A percentile compares a stretch with the other conserved stretches of the same genome.
Conservation (phyloP, 2,329 filamentous ascomycete species). For the Pseudogymnoascus sp. region DNA sequence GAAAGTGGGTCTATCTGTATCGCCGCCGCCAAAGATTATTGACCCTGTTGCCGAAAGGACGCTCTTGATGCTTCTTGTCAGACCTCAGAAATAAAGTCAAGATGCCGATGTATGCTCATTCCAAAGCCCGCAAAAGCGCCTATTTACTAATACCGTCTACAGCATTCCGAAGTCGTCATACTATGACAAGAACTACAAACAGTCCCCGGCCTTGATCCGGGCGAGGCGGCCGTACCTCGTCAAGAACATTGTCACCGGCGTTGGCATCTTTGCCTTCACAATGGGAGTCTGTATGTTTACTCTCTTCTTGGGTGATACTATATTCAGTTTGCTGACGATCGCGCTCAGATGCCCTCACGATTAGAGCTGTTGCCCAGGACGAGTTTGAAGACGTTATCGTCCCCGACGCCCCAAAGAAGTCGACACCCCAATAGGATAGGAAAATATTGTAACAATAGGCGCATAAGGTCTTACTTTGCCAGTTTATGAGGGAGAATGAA, state of each 20-base stretch:
- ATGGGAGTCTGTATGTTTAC: constrained; percentile 73
- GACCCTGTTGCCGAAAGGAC: background rate
- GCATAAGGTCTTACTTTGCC: background rate
- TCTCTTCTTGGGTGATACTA: background rate
- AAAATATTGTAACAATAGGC: constrained; percentile 6
- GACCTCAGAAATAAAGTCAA: constrained; percentile 9
- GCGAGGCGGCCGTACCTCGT: constrained; percentile 86
- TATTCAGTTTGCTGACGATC: constrained; percentile 22
- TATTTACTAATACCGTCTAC: constrained; percentile 18
- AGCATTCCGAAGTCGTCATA: constrained; percentile 68
- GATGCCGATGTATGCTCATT: constrained; percentile 10
- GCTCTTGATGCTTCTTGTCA: background rate
- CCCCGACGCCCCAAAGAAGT: constrained; percentile 46
- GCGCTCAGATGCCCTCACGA: constrained; percentile 56
- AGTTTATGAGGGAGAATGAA: background rate
- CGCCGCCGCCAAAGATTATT: constrained; percentile 3
- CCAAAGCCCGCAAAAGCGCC: background rate
- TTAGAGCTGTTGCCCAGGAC: constrained; percentile 86
- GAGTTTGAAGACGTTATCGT: constrained; percentile 94
- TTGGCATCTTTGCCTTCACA: constrained; percentile 67
- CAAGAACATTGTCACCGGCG: constrained; percentile 77
- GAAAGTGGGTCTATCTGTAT: background rate
- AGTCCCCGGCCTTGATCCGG: constrained; percentile 81
- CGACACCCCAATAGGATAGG: constrained; percentile 13
- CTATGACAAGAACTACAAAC: constrained; percentile 81